phyloP scores from a whole-genome alignment of 1,139 yeast species.

The Pichia sp. region DNA sequence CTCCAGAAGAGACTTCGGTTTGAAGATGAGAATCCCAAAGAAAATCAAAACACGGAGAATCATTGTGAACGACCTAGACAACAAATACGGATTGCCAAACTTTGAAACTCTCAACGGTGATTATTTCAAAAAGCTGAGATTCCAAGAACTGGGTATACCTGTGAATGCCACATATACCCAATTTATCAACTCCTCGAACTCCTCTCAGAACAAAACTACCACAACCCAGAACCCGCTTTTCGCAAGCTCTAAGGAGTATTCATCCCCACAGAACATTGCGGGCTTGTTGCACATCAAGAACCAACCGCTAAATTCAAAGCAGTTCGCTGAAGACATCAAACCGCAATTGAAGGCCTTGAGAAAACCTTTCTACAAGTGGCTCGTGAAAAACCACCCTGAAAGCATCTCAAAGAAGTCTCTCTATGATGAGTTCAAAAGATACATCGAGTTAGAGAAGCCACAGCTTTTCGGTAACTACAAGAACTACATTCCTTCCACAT shows the following conservation, averaged over 20 bases:
- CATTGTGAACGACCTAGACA: slow-evolving; percentile 49
- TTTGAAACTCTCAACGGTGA: slow-evolving; percentile 47
- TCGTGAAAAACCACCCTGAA: slow-evolving; percentile 38
- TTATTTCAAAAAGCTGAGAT: slow-evolving; percentile 46
- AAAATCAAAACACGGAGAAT: slow-evolving; percentile 45
- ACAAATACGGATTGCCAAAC: slow-evolving; percentile 47
- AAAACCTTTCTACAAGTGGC: slow-evolving; percentile 39
- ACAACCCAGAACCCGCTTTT: slow-evolving; percentile 25
- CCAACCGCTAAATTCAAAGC: slow-evolving; percentile 21
- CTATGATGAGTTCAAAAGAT: slow-evolving; percentile 36
- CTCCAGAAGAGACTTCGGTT: slow-evolving; percentile 59
- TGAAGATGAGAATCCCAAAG: slow-evolving; percentile 54
- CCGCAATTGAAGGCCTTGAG: slow-evolving; percentile 31
- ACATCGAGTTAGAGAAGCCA: slow-evolving; percentile 30
- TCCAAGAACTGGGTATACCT: slow-evolving; percentile 48
- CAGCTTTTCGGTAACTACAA: slow-evolving; percentile 8
- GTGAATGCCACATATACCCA: slow-evolving; percentile 22
- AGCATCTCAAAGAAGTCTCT: slow-evolving; percentile 28
- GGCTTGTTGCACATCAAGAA: slow-evolving; percentile 26
- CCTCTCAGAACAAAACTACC: background rate
- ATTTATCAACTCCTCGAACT: background rate
- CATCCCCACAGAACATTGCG: slow-evolving; percentile 21
- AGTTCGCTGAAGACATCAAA: slow-evolving; percentile 23
- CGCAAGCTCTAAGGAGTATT: slow-evolving; percentile 17
- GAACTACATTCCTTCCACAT: slow-evolving; percentile 22